Percentiles rank a stretch among this genome's conserved stretches.
Evolutionary conservation across 2,329 filamentous ascomycete genomes (phyloP).

Genomic region (Aspergillus jensenii): DNA sequence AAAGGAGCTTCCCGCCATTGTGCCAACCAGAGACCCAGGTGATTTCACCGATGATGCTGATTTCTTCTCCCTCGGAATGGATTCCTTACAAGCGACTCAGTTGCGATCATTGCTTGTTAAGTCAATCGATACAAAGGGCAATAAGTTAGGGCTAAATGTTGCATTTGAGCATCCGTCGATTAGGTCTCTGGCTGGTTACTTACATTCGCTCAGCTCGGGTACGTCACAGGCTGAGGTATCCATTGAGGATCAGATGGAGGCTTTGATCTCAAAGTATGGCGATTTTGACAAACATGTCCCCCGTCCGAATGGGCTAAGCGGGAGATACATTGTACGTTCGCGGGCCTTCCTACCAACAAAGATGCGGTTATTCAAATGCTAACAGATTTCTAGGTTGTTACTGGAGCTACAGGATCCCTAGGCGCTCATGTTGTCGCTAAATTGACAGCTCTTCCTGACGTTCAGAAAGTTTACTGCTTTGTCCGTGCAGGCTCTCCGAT

Average conservation of each 20-base stretch:
- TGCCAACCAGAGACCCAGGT: conserved; percentile 21
- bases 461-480: conserved; percentile 56
- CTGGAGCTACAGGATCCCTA: conserved; percentile 65
- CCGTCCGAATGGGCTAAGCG: conserved; percentile 14
- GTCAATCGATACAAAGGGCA: conserved; percentile 49
- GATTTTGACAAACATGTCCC: conserved; percentile 30
- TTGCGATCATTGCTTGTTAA: conserved; percentile 54
- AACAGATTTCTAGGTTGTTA: conserved; percentile 46
- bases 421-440: conserved; percentile 58
- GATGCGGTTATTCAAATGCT: not conserved
- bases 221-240: conserved; percentile 27
- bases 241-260: conserved; percentile 45
- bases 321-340: conserved; percentile 25
- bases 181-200: conserved; percentile 44
- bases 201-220: conserved; percentile 44
- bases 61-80: conserved; percentile 59
- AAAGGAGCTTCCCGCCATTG: conserved; percentile 26
- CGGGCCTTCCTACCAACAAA: no score
- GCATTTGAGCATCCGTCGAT: conserved; percentile 60
- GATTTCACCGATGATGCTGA: conserved; percentile 47
- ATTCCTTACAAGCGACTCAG: conserved; percentile 59
- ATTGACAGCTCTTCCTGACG: conserved; percentile 34
- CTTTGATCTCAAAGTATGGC: conserved; percentile 50
- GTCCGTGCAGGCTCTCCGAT: conserved; percentile 49
- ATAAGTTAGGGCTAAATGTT: conserved; percentile 55